Percentiles rank a stretch among this genome's conserved stretches.
These are phyloP conservation scores for Penicillium sp. DNA, from an alignment of 2,329 filamentous ascomycete genomes.

Conservation along the genomic window DNA sequence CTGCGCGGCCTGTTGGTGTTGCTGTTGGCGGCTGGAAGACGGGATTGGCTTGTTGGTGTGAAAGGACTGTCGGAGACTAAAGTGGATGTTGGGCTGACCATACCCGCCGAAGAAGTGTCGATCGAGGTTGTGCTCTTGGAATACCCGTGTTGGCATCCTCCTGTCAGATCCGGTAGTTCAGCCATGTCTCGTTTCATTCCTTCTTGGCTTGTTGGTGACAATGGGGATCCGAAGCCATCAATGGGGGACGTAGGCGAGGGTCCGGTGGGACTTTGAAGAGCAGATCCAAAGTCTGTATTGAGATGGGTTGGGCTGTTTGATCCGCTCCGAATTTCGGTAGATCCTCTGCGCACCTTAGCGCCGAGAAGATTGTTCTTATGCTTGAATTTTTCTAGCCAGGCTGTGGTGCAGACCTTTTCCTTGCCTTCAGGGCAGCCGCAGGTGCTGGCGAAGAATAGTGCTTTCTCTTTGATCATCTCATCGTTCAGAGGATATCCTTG, in stretches of 20 bases:
- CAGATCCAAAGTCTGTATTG: constrained; percentile 57
- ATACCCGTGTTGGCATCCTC: constrained; percentile 63
- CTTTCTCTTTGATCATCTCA: constrained; percentile 81
- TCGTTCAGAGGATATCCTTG: constrained; percentile 73
- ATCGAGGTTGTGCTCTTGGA: constrained; percentile 68
- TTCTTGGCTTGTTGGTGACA: constrained; percentile 70
- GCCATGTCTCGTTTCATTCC: constrained; percentile 63
- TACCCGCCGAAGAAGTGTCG: constrained; percentile 65
- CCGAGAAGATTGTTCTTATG: constrained; percentile 71
- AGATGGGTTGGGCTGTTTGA: constrained; percentile 63
- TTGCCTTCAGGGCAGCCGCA: constrained; percentile 71
- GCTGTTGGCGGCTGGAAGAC: constrained; percentile 48
- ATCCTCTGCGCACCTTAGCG: constrained; percentile 56
- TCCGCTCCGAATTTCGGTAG: constrained; percentile 59
- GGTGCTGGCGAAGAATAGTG: constrained; percentile 73
- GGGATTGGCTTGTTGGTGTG: constrained; percentile 53
- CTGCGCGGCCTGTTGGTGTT: constrained; percentile 76
- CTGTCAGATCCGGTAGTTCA: constrained; percentile 60
- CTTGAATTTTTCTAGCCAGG: constrained; percentile 95
- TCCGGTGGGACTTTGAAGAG: constrained; percentile 62
- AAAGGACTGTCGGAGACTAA: constrained; percentile 80
- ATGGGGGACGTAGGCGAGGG: constrained; percentile 73
- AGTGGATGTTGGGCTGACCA: constrained; percentile 72
- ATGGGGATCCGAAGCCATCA: constrained; percentile 60
- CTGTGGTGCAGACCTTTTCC: constrained; percentile 67